Conservation (phyloP, 169 alveolate genomes). For the Eimeria falciformis region DNA sequence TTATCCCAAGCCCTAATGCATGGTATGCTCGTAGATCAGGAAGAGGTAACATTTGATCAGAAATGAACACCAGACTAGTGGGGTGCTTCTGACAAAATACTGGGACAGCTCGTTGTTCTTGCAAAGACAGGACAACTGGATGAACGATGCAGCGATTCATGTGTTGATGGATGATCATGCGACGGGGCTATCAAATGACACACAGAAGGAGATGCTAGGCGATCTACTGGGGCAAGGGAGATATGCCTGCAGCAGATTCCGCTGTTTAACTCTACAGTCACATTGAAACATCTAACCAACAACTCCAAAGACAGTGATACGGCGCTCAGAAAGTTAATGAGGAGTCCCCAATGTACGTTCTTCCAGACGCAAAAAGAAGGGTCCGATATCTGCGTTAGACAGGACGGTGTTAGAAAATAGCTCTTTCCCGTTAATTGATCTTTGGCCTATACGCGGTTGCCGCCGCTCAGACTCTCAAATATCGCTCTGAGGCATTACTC, state of each 20-base stretch:
- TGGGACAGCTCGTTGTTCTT: no score
- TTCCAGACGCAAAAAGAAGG: constrained; percentile 9
- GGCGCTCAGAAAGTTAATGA: constrained; percentile 19
- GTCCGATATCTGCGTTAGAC: not conserved
- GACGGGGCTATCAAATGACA: not conserved
- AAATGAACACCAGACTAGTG: no score
- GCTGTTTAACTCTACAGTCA: constrained; percentile 13
- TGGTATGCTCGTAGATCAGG: no score
- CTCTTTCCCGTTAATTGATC: not conserved
- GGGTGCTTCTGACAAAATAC: no score
- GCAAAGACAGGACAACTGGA: not conserved
- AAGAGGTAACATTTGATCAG: no score
- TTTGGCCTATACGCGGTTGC: not conserved
- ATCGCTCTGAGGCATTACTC: not conserved
- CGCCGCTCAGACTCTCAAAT: no score
- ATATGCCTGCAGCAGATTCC: constrained; percentile 20
- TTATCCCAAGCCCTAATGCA: no score
- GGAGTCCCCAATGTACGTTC: constrained; percentile 3
- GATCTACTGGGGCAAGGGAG: constrained; percentile 9
- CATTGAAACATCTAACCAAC: not conserved
- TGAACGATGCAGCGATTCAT: constrained; percentile 18
- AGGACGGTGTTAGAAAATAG: constrained; percentile 20
- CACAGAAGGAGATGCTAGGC: not conserved
- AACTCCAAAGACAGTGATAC: not conserved
- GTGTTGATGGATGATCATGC: constrained; percentile 26